Conservation (phyloP, 176 grass and related monocot species). For the Urochloa ruziziensis region DNA sequence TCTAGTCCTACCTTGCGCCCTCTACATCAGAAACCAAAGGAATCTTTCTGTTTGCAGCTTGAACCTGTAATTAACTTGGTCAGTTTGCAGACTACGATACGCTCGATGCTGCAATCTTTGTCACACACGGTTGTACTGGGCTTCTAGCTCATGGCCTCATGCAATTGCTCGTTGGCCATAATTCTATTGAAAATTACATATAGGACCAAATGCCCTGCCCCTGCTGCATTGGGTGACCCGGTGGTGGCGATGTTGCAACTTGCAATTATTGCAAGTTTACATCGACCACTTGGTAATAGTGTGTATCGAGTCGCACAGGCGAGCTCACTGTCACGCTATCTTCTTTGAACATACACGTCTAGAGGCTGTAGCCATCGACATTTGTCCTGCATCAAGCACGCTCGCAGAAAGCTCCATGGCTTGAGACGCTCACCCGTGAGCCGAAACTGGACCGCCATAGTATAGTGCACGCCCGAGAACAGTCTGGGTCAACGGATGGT, state of each 20-base stretch:
- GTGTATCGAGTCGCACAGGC: background rate
- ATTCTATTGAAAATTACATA: too few relatives aligned
- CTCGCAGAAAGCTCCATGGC: constrained; percentile 24
- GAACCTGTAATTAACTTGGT: background rate
- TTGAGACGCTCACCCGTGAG: background rate
- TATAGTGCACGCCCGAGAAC: background rate
- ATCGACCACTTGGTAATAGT: background rate
- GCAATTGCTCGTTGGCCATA: too few relatives aligned
- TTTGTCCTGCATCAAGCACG: constrained; percentile 50
- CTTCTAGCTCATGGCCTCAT: too few relatives aligned
- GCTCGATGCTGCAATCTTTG: background rate
- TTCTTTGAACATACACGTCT: constrained; percentile 1
- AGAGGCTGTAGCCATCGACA: constrained; percentile 1
- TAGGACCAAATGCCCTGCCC: too few relatives aligned
- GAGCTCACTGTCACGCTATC: background rate
- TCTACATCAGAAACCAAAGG: background rate
- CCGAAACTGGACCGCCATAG: background rate
- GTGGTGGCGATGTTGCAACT: background rate
- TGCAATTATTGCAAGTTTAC: background rate
- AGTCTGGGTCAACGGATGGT: background rate
- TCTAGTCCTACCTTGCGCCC: background rate
- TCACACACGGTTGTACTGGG: too few relatives aligned
- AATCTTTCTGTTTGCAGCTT: background rate
- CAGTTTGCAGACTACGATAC: background rate
- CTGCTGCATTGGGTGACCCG: too few relatives aligned